These are phyloP conservation scores for Emydomyces testavorans DNA, from an alignment of 2,329 filamentous ascomycete genomes.

Conservation along the genomic window DNA sequence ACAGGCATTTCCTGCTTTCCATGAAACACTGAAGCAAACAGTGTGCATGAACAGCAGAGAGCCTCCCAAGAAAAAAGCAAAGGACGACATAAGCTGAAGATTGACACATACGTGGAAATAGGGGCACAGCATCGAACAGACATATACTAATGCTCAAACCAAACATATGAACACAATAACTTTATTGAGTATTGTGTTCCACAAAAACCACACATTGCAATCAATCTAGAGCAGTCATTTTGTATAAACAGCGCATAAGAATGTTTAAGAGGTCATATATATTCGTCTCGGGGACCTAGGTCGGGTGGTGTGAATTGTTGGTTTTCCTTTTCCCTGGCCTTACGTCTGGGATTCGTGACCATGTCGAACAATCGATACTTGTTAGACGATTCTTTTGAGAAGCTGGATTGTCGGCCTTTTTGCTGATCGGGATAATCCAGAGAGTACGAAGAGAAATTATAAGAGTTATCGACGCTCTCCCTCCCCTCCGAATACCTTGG, in stretches of 20 bases:
- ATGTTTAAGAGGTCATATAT: slow-evolving; percentile 11
- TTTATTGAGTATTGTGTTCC: not conserved
- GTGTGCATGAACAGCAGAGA: slow-evolving; percentile 5
- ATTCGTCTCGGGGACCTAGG: slow-evolving; percentile 16
- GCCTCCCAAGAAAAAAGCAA: not conserved
- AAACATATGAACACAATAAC: not conserved
- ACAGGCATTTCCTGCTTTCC: not conserved
- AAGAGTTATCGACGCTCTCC: slow-evolving; percentile 35
- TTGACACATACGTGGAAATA: not conserved
- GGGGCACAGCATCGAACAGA: not conserved
- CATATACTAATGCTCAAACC: not conserved
- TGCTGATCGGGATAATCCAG: slow-evolving; percentile 31
- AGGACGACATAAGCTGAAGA: not conserved
- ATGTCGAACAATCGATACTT: slow-evolving; percentile 38
- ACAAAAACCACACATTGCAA: slow-evolving; percentile 1
- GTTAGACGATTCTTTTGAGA: slow-evolving; percentile 30
- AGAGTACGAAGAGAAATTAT: slow-evolving; percentile 38
- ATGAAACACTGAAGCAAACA: slow-evolving; percentile 1
- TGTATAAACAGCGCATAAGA: not conserved
- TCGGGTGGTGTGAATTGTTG: slow-evolving; percentile 9
- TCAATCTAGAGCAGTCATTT: not conserved
- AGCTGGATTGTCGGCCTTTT: slow-evolving; percentile 30
- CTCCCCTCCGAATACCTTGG: slow-evolving; percentile 33
- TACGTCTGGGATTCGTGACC: slow-evolving; percentile 18
- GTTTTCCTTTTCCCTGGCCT: slow-evolving; percentile 15